Evolutionary conservation across 345 rosid genomes (phyloP), one percentile per base, ranked within the genome.

Genomic region (Syzygium jambos): DNA sequence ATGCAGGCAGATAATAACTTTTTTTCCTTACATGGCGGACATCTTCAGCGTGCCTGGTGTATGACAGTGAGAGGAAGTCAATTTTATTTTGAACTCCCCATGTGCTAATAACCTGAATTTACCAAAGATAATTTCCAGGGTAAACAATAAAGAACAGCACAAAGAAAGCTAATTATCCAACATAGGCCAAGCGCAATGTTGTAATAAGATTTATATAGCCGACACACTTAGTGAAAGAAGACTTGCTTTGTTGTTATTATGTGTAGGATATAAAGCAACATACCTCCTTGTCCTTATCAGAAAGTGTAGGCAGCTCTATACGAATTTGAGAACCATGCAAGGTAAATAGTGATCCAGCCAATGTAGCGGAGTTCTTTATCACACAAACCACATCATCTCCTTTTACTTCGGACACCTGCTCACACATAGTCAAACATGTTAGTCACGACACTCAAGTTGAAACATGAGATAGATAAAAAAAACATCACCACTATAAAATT

Each of bases 61-160:
- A 98, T 19, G 99, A 98, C 92, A 98, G 89, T 15, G 99, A 98
- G 85, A 98, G 97, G 90, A 98, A 96, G 90, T 98, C 99, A 14
- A 98, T 98, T 91, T 98, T 98, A 89, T 98, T 98, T 89, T 93
- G 92, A 68, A 93, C 96, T 92, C 99, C 99, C 99, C 99, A 98
- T 43, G 96, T 88, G 89, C 98, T 92, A 89, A 98, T 96, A 87
- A 94, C 96, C 99, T 98, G 91, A 87, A 89, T 80, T 84, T 52
- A 86, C 23, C 57, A 90, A 51, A n/a, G 53, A 83, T 87, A 84
- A 52, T 55, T 61, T 57, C 78, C 30, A 78, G 51, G 61, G 23
- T 78, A 41, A 30, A 78, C 61, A 55, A 73, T 29, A 49, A 65
- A 22, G 56, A 27, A 78, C 73, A 65, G 88, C 65, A 90, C 25